Evolutionary conservation across 352 stramenopile genomes (phyloP).

Genomic region (Thalassiosira livingstoniorum): DNA sequence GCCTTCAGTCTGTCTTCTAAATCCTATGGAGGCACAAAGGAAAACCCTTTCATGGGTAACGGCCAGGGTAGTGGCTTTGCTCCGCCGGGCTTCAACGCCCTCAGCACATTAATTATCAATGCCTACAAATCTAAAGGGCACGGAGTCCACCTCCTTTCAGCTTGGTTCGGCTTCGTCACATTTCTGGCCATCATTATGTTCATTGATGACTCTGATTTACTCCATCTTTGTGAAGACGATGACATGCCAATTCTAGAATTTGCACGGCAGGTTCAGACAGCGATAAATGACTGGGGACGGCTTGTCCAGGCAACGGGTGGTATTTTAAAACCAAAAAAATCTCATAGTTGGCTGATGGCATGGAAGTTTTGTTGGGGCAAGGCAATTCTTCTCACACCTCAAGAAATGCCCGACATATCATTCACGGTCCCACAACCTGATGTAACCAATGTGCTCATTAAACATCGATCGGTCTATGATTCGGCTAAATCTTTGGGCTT

Average conservation of each 20-base stretch:
- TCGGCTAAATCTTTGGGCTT: slow-evolving; percentile 4
- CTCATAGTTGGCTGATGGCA: slow-evolving; percentile 11
- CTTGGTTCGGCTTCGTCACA: neutral
- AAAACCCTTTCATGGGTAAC: neutral
- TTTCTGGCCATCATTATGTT: slow-evolving; percentile 12
- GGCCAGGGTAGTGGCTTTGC: slow-evolving; percentile 18
- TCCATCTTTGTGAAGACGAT: neutral
- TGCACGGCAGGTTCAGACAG: neutral
- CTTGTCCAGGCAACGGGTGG: slow-evolving; percentile 4
- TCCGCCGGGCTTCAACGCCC: neutral
- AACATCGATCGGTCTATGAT: neutral
- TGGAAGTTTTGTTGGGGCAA: neutral
- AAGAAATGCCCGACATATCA: too few relatives aligned
- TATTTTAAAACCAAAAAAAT: slow-evolving; percentile 21
- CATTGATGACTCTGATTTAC: slow-evolving; percentile 19
- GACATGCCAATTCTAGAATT: neutral
- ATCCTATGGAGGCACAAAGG: slow-evolving; percentile 10
- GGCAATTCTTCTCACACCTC: neutral
- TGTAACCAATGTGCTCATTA: neutral
- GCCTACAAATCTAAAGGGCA: slow-evolving; percentile 8
- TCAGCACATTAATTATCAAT: slow-evolving; percentile 17
- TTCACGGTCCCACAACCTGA: neutral
- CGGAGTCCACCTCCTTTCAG: neutral
- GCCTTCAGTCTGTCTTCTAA: slow-evolving; percentile 3
- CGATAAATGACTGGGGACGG: neutral